Percentiles rank a stretch among this genome's conserved stretches.
These are phyloP conservation scores for Arachis hypogaea DNA, from an alignment of 306 rosid species.

Conservation along the genomic window DNA sequence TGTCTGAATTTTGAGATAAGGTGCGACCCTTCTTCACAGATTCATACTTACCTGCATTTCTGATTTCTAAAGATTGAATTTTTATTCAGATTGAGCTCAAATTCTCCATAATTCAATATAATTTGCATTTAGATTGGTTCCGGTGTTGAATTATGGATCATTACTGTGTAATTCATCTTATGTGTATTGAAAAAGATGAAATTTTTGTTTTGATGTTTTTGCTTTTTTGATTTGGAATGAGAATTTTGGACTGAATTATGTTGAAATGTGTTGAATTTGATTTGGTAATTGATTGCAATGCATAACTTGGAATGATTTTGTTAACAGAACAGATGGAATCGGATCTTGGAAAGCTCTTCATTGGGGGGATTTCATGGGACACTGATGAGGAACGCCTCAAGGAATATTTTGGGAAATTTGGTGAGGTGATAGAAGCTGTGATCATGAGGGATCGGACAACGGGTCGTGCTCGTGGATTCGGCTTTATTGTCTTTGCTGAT, in stretches of 20 bases:
- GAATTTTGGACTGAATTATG: conserved; percentile 21
- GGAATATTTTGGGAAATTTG: conserved; percentile 77
- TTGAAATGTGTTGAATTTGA: conserved; percentile 9
- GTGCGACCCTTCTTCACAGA: conserved; percentile 40
- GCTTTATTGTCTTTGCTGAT: conserved; percentile 86
- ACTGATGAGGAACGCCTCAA: conserved; percentile 92
- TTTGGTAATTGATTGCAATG: conserved; percentile 22
- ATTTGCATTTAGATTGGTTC: conserved; percentile 39
- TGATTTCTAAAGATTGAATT: conserved; percentile 42
- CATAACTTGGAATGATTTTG: conserved; percentile 45
- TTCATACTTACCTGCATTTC: conserved; percentile 55
- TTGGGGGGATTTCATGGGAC: conserved; percentile 99
- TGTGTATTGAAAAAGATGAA: not conserved
- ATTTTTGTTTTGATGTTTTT: not conserved
- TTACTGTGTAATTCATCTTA: conserved; percentile 24
- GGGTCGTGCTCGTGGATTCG: conserved; percentile 96
- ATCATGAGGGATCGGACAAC: conserved; percentile 97
- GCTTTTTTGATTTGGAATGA: conserved; percentile 29
- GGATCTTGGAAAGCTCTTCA: conserved; percentile 97
- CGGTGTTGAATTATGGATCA: conserved; percentile 32
- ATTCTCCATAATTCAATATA: conserved; percentile 12
- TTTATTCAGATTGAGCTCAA: conserved; percentile 34
- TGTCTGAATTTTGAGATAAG: conserved; percentile 59
- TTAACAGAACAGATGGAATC: conserved; percentile 75
- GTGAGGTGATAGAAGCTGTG: conserved; percentile 92